These are phyloP conservation scores for Schizophyllum commune DNA, from an alignment of 1,284 basidiomycete species.

Conservation along the genomic window DNA sequence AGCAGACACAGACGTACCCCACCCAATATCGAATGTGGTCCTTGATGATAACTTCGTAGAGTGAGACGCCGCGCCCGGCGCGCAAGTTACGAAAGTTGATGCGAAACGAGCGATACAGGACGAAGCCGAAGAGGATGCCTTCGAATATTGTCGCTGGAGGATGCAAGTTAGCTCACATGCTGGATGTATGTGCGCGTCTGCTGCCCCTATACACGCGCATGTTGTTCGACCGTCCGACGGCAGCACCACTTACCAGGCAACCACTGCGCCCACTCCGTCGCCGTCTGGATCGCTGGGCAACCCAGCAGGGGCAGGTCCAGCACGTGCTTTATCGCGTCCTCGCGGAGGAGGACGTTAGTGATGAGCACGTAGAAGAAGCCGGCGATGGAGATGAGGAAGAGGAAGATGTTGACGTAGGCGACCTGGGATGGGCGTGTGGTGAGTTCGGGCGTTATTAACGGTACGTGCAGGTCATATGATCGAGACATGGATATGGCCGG, in stretches of 20 bases:
- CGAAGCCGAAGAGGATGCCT: conserved; percentile 31
- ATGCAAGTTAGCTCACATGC: no score
- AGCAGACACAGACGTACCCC: not conserved
- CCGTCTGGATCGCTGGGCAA: conserved; percentile 35
- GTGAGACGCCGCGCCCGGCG: not conserved
- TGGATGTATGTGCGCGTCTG: no score
- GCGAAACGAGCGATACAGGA: conserved; percentile 18
- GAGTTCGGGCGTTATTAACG: not conserved
- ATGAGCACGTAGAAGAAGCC: conserved; percentile 30
- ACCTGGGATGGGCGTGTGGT: conserved; percentile 18
- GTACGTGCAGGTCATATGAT: no score
- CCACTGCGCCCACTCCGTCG: conserved; percentile 40
- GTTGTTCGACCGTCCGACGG: no score
- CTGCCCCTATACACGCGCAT: no score
- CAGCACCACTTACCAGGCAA: conserved; percentile 21
- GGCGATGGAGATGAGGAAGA: conserved; percentile 30
- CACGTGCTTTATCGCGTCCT: conserved; percentile 14
- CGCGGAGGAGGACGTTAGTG: conserved; percentile 21
- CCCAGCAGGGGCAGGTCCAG: conserved; percentile 32
- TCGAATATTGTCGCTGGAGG: conserved; percentile 28
- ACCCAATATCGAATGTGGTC: not conserved
- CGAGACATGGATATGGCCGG: not conserved
- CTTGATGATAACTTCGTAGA: not conserved
- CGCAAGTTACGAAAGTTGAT: not conserved
- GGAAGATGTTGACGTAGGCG: conserved; percentile 25